Evolutionary conservation across 305 asterid species (phyloP), one percentile per base, ranked within the genome.

Genomic region (Withania somnifera): DNA sequence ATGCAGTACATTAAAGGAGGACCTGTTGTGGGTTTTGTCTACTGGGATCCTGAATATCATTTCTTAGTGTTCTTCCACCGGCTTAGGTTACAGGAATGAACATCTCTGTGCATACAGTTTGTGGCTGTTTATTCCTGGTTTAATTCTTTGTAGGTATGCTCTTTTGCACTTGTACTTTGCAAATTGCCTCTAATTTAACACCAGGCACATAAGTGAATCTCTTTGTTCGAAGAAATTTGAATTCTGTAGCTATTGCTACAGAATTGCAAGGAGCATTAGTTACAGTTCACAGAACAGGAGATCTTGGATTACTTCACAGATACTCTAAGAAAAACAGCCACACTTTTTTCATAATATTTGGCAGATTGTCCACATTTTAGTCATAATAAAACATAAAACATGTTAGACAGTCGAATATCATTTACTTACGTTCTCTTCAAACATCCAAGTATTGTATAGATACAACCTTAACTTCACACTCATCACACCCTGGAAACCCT

Each of bases 1-100:
- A 66, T 90, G 90, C 97, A 95, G 99, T 91, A 91, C 90, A 92
- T 93, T 83, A 93, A 92, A 90, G 97, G 94, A 82, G 97, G 97
- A 58, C 98, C 99, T 30, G 97, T 94, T 80, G 97, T 95, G 57
- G 99, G 99, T 81, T 95, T 95, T 82, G 92, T 94, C 61, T 95
- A 94, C 86, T 93, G 97, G 97, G 98, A 97, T 58, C 96, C 99
- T 71, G 98, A 94, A 82, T 89, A 86, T 86, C 98, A 91, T 83
- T 95, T 94, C 89, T 85, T 95, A 88, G 95, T 93, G 50, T 94
- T 94, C 91, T 94, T 95, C 90, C 91, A 93, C 78, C 97, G 93
- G 58, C 89, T 95, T 86, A 90, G 90, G 92, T 93, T 95, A 88
- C 89, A 88, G 82, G 91, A 90, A 82, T 94, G 90, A 88, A 76